Evolutionary conservation across 345 rosid species (phyloP).

Genomic region (Erucastrum elatum): DNA sequence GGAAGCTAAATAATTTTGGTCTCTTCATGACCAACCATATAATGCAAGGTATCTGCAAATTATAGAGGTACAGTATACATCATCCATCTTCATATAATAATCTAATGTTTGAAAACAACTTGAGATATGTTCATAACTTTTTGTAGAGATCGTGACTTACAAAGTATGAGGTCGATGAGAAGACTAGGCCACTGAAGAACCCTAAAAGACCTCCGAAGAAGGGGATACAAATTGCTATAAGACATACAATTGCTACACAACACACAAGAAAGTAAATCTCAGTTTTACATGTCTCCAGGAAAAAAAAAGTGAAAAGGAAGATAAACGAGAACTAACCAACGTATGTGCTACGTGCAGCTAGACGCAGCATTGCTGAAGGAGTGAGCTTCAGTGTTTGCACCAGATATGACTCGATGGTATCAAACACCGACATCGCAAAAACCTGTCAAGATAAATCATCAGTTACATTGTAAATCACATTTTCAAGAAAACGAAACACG

Average conservation of each 20-base stretch:
- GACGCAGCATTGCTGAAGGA: constrained; percentile 44
- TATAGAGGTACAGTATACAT: background rate
- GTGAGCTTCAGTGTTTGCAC: constrained; percentile 35
- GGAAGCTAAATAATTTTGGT: constrained; percentile 40
- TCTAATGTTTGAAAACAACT: background rate
- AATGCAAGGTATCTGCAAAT: constrained; percentile 57
- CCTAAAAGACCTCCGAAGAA: constrained; percentile 65
- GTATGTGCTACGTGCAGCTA: constrained; percentile 43
- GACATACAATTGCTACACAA: constrained; percentile 45
- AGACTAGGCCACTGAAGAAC: constrained; percentile 61
- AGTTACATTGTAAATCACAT: background rate
- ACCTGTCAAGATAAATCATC: constrained; percentile 39
- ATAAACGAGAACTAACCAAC: constrained; percentile 42
- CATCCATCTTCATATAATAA: background rate
- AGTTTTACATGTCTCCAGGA: background rate
- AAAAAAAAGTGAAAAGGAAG: background rate
- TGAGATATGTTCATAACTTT: background rate
- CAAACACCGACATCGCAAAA: constrained; percentile 57
- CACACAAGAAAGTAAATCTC: background rate
- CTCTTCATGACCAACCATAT: constrained; percentile 50
- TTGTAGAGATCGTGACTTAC: constrained; percentile 37
- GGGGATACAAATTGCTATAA: constrained; percentile 54
- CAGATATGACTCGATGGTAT: constrained; percentile 46
- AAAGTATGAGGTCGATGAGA: constrained; percentile 55
- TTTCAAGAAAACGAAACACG: background rate